Evolutionary conservation across 2,329 filamentous ascomycete species (phyloP).

Genomic region (Ascochyta lentis): DNA sequence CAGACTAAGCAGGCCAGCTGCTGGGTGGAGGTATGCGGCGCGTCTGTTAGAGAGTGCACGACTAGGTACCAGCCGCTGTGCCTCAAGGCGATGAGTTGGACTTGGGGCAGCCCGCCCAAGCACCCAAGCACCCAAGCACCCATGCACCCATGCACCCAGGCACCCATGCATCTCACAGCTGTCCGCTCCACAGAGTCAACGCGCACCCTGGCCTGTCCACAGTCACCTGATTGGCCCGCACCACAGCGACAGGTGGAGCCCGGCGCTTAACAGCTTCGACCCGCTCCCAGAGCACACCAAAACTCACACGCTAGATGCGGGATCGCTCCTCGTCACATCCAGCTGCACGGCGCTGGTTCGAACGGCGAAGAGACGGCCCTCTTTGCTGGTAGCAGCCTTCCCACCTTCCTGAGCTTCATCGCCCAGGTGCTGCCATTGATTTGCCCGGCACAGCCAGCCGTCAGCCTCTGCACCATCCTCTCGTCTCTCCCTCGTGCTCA

Average conservation of each 20-base stretch:
- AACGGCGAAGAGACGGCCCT: slow-evolving; percentile 10
- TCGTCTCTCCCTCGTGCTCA: slow-evolving; percentile 3
- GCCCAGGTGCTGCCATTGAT: not conserved
- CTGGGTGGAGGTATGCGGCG: slow-evolving; percentile 15
- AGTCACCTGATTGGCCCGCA: not conserved
- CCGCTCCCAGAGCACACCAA: not conserved
- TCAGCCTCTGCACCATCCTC: not conserved
- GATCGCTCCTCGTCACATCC: slow-evolving; percentile 20
- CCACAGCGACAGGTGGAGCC: not conserved
- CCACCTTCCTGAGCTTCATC: not conserved
- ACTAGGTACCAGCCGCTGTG: not conserved
- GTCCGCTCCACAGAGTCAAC: slow-evolving; percentile 8
- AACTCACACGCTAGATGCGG: slow-evolving; percentile 10
- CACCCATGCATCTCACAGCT: slow-evolving; percentile 8
- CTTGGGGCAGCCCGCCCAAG: slow-evolving; percentile 7
- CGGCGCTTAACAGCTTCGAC: slow-evolving; percentile 13
- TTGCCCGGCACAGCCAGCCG: not conserved
- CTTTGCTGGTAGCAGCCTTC: not conserved
- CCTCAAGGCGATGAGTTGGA: slow-evolving; percentile 5
- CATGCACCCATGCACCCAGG: not conserved
- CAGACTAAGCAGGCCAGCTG: slow-evolving; percentile 30
- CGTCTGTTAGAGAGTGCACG: slow-evolving; percentile 4
- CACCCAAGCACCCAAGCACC: too few species aligned
- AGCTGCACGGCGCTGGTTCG: slow-evolving; percentile 17
- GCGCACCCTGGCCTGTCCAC: not conserved